Base-by-base conservation (phyloP, 2,329 filamentous ascomycete genomes). In the Penicillium sp. region DNA sequence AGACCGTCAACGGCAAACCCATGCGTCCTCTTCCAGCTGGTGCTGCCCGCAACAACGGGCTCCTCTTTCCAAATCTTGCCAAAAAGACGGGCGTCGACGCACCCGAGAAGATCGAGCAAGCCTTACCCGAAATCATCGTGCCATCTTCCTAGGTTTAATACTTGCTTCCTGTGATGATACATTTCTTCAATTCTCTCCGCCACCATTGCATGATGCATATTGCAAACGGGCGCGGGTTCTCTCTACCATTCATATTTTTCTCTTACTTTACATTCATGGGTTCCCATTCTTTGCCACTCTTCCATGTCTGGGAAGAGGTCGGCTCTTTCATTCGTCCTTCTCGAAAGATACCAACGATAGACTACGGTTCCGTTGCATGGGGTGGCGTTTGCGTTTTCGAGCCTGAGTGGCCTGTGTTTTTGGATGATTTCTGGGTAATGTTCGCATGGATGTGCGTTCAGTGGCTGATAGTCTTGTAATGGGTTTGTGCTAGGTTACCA, bases 281-380 rank as follows among this genome's bases (percentile, higher is more conserved):
- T 49, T 50, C 45, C 20, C 42, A 40, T 42, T 43, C 53, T 16
- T 40, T 20, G 11, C 45, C 20, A 25, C 27, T 48, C 30, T 20
- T 28, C 14, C 39, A 27, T 41, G 39, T 10, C 22, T 41, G 39
- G 39, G 24, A 41, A 27, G 41, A 30, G 25, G 44, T 8, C 24
- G 41, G 6, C 8, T 5, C 46, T 41, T 51, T 51, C 36, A 52
- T 54, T 41, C 39, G 46, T 58, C 46, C 46, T 56, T 54, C 50
- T 54, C 49, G 54, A 56, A 57, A 66, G 68, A 70, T 70, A 70
- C 67, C 68, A 69, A 55, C 54, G 66, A 69, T 70, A 70, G 66
- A 70, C 54, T 53, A 62, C 54, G 55, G 55, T 56, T 54, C 50
- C 25, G 20, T 56, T 62, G 58, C 62, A 64, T 64, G 51, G 44